Conservation (phyloP, 1,139 yeast species). For the Lodderomyces theae region DNA sequence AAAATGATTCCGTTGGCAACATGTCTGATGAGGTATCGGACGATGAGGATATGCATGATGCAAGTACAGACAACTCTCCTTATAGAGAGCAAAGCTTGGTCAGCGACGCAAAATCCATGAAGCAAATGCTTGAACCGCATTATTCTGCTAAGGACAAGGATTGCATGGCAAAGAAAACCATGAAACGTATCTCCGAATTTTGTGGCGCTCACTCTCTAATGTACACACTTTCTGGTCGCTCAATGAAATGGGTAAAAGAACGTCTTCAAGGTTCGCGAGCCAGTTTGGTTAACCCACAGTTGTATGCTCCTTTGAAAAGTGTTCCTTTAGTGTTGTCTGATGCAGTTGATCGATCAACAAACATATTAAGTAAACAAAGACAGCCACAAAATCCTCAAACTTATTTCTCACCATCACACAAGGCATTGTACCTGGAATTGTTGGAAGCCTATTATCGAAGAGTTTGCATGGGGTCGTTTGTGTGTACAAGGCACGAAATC, state of each 20-base stretch:
- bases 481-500: constrained; percentile 9
- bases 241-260: constrained; percentile 17
- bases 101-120: constrained; percentile 2
- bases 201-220: constrained; percentile 20
- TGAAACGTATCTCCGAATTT: constrained; percentile 12
- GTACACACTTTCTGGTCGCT: constrained; percentile 19
- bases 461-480: constrained; percentile 9
- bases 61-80: constrained; percentile 4
- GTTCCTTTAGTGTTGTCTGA: constrained; percentile 12
- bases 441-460: constrained; percentile 11
- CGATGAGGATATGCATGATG: constrained; percentile 4
- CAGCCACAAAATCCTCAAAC: neutral
- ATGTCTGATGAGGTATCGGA: constrained; percentile 9
- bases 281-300: constrained; percentile 7
- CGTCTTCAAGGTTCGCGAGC: constrained; percentile 10
- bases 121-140: constrained; percentile 7
- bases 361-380: constrained; percentile 3
- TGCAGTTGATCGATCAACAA: constrained; percentile 10
- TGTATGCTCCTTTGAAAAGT: constrained; percentile 13
- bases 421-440: constrained; percentile 11
- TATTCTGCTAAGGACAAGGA: constrained; percentile 8
- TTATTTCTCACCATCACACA: constrained; percentile 3
- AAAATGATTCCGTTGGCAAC: neutral
- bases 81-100: neutral
- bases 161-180: constrained; percentile 9